Evolutionary conservation across 495 filamentous ascomycete species (phyloP), one percentile per base, ranked within the genome.

Genomic region (Penicillium salamii): DNA sequence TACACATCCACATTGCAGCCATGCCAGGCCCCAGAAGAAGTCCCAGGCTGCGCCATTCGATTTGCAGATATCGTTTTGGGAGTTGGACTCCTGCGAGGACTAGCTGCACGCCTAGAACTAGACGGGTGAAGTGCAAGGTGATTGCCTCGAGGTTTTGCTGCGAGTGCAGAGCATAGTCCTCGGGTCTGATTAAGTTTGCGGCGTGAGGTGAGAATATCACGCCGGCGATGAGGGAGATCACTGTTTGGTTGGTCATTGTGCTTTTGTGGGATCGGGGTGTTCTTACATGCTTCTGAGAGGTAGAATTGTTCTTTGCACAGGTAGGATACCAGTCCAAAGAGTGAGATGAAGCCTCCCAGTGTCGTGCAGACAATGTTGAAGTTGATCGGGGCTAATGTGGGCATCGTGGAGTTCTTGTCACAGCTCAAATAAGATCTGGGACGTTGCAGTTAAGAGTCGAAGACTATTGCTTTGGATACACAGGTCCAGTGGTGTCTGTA

Each of bases 81-180:
- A 97, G 75, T 63, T 96, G 92, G 1, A 96, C 83, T 15, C 92
- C 92, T 4, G 91, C 90, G 7, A 96, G 72, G 13, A 96, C 88
- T 35, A 97, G 74, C 68, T 96, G 92, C 0, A 96, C 90, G 3
- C 91, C 91, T 0, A 97, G 81, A 2, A 95, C 91, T 2, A 97
- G 83, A 19, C 92, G 81, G 7, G 86, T 85, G 71, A 97, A 95
- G 59, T 87, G 85, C 54, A 95, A 67, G 3, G 90, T 96, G 53
- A 87, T 83, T 13, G 70, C 63, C 29, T 81, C 77, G 6, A 87
- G 78, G 39, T 81, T 81, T 18, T 75, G 66, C 26, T 73, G 61
- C 26, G 79, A 79, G 15, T 82, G 82, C n/a, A 72, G 57, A 19
- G 88, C 87, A 75, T 91, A 96, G 33, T 90, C 81, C 8, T 85